phyloP scores from a whole-genome alignment of 2,329 filamentous ascomycete species.

The Pyrenophora tritici-repentis region DNA sequence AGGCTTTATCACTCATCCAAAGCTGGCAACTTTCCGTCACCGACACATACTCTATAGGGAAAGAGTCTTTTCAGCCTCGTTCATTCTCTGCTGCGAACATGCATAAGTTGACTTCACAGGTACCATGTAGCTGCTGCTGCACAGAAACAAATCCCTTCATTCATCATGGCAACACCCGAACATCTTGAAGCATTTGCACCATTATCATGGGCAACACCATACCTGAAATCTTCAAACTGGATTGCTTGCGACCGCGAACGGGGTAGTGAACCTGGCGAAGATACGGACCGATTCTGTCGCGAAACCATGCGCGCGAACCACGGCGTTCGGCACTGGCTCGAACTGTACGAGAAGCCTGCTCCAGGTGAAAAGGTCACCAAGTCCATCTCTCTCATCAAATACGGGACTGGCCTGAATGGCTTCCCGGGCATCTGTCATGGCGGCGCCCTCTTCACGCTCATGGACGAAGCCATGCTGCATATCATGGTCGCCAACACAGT shows the following conservation, averaged over 20 bases:
- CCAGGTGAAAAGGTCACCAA: constrained; percentile 17
- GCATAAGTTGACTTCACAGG: neutral
- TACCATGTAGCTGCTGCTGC: neutral
- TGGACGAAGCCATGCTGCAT: constrained; percentile 62
- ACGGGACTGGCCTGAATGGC: constrained; percentile 54
- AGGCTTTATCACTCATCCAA: neutral
- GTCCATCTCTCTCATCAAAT: constrained; percentile 26
- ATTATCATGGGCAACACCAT: constrained; percentile 28
- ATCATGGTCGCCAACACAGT: constrained; percentile 25
- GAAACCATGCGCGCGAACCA: constrained; percentile 23
- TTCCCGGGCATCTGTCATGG: constrained; percentile 74
- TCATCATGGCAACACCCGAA: constrained; percentile 16
- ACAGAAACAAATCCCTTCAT: neutral
- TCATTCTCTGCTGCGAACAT: neutral
- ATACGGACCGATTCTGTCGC: constrained; percentile 21
- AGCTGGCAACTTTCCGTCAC: neutral
- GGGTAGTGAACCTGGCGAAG: constrained; percentile 6
- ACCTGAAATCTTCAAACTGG: constrained; percentile 30
- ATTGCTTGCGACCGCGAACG: constrained; percentile 19
- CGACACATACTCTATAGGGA: neutral
- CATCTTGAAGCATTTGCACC: constrained; percentile 27
- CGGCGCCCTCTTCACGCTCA: constrained; percentile 66
- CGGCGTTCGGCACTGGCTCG: constrained; percentile 27
- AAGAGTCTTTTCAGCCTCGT: neutral
- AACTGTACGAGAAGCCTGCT: constrained; percentile 25